Evolutionary conservation across 1,284 basidiomycete genomes (phyloP), one percentile per base, ranked within the genome.

Genomic region (Sporisorium exsertum): DNA sequence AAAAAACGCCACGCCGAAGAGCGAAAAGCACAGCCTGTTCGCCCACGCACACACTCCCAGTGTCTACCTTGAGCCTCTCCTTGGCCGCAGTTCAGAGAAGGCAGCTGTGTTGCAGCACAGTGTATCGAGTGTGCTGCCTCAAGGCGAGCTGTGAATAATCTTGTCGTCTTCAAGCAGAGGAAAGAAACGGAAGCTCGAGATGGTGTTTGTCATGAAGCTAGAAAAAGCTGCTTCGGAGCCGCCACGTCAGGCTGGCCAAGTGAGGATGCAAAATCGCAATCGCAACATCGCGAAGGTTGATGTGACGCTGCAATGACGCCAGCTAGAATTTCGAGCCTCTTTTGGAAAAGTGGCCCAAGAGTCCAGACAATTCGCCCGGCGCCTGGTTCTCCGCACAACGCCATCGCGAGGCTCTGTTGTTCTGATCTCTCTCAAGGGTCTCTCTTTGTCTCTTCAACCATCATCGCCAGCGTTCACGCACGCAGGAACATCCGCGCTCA

Each of bases 191-290:
- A 50, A 32, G 49, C 49, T 50, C 29, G 20, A 20, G 10, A n/a
- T 8, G n/a, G 29, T 29, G 29, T 50, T 22, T 32, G 47, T 49
- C 47, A 32, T 29, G 13, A 32, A 20, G 18, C n/a, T 1, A 46
- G 42, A 15, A 56, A 35, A 35, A 33, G 26, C n/a, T n/a, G 45
- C 43, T 43, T 64, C 55, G 49, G 49, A 57, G 24, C 49, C 55
- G 63, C 49, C 63, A 58, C 55, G 55, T 61, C 58, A 59, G 46
- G 64, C 43, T 57, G 33, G n/a, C 29, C 40, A 20, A 43, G 40
- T 43, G n/a, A 43, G 40, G n/a, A n/a, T 20, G n/a, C 40, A 20
- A 29, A 47, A 59, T 42, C 27, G 49, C 50, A 32, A 10, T 32
- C 29, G 29, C 29, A 5, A 32, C 5, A 32, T 32, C 29, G 32